These are phyloP conservation scores for Gypsophila paniculata DNA, from an alignment of 179 eudicot genomes.

Conservation along the genomic window DNA sequence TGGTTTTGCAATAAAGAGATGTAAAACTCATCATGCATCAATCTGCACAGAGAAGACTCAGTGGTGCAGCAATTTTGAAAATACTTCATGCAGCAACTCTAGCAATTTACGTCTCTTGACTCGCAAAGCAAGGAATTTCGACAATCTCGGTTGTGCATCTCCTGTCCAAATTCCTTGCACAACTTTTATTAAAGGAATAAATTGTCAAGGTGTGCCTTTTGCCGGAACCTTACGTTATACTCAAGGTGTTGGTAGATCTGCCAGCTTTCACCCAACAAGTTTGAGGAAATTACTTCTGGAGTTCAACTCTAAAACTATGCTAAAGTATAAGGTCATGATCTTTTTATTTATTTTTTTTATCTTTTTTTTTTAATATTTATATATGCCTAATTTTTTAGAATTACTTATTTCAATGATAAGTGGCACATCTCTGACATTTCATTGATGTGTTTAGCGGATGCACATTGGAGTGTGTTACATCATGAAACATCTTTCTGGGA, in stretches of 20 bases:
- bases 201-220: slow-evolving; percentile 21
- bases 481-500: slow-evolving; percentile 51
- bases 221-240: slow-evolving; percentile 36
- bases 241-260: slow-evolving; percentile 22
- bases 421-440: slow-evolving; percentile 21
- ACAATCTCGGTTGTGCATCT: slow-evolving; percentile 27
- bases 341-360: no score
- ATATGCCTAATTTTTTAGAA: slow-evolving; percentile 7
- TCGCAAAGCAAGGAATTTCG: slow-evolving; percentile 24
- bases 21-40: slow-evolving; percentile 40
- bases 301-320: slow-evolving; percentile 49
- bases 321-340: slow-evolving; percentile 54
- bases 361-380: no score
- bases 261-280: slow-evolving; percentile 24
- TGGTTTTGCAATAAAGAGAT: slow-evolving; percentile 45
- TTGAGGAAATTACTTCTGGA: slow-evolving; percentile 57
- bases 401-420: slow-evolving; percentile 3
- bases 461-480: slow-evolving; percentile 59
- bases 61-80: slow-evolving; percentile 16
- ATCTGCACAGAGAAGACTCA: slow-evolving; percentile 23
- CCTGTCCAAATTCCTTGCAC: slow-evolving; percentile 47
- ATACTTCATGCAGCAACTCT: slow-evolving; percentile 19
- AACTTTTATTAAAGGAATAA: slow-evolving; percentile 30
- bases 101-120: slow-evolving; percentile 24
- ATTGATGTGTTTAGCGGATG: slow-evolving; percentile 49